Conservation (phyloP, 306 rosid genomes). For the Vicia faba region DNA sequence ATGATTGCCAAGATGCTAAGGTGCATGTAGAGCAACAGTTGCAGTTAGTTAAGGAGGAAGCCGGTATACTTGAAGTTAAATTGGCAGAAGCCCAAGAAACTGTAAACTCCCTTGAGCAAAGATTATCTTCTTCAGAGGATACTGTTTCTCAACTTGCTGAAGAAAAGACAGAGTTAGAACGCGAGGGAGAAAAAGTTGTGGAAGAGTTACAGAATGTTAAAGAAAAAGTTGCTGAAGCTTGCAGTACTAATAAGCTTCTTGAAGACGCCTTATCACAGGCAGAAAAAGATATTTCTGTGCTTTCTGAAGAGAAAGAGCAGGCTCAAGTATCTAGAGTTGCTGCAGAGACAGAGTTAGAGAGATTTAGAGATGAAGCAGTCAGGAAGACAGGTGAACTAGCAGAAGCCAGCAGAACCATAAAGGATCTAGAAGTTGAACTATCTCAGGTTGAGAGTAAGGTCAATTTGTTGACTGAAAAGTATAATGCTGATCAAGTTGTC, state of each 20-base stretch:
- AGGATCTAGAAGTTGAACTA: conserved; percentile 64
- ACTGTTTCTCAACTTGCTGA: conserved; percentile 61
- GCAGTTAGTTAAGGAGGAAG: conserved; percentile 55
- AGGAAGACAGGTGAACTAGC: conserved; percentile 55
- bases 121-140: conserved; percentile 62
- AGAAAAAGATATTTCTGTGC: conserved; percentile 55
- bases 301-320: conserved; percentile 69
- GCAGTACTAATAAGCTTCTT: conserved; percentile 51
- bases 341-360: conserved; percentile 64
- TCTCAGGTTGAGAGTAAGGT: conserved; percentile 55
- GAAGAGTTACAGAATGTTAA: conserved; percentile 65
- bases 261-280: conserved; percentile 73
- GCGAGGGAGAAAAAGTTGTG: conserved; percentile 48
- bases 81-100: conserved; percentile 63
- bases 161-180: conserved; percentile 70
- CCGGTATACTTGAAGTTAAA: conserved; percentile 48
- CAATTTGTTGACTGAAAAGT: conserved; percentile 62
- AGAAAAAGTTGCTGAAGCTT: conserved; percentile 59
- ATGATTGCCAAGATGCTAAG: conserved; percentile 66
- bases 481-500: conserved; percentile 54
- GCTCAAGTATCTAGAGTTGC: conserved; percentile 58
- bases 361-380: conserved; percentile 63
- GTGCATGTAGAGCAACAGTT: conserved; percentile 62
- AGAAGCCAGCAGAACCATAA: conserved; percentile 66
- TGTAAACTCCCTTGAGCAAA: conserved; percentile 57